Evolutionary conservation across 1,139 yeast species (phyloP).

Genomic region (Chernovozyma aurita): DNA sequence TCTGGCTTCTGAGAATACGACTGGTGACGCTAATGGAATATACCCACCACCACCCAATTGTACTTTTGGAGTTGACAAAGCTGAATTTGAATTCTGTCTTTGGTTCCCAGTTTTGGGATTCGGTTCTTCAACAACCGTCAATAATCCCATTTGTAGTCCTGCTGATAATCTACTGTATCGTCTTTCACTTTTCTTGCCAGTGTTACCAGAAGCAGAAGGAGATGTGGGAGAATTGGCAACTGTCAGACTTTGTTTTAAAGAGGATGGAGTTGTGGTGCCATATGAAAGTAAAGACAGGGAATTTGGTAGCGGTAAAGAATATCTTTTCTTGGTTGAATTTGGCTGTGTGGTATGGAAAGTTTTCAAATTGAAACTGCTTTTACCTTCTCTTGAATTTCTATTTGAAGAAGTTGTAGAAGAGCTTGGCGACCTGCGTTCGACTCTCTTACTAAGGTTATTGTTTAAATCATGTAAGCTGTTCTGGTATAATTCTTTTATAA

Average conservation of each 20-base stretch:
- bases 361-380: constrained; percentile 29
- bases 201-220: constrained; percentile 8
- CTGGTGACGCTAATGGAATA: not conserved
- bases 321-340: constrained; percentile 25
- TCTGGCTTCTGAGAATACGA: not conserved
- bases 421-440: constrained; percentile 13
- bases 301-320: constrained; percentile 21
- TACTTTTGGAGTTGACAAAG: not conserved
- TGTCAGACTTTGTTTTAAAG: constrained; percentile 7
- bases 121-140: constrained; percentile 39
- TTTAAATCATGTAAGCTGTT: constrained; percentile 25
- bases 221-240: constrained; percentile 8
- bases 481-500: constrained; percentile 29
- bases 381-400: constrained; percentile 9
- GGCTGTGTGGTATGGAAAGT: constrained; percentile 26
- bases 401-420: constrained; percentile 14
- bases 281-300: no score
- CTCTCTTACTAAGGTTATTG: constrained; percentile 16
- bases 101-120: not conserved
- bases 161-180: constrained; percentile 31
- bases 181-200: constrained; percentile 13
- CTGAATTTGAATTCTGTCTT: not conserved
- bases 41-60: no score
- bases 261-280: not conserved
- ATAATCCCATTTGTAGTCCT: constrained; percentile 38